Conservation (phyloP, 768 basidiomycete genomes). For the Lactarius trivialis region DNA sequence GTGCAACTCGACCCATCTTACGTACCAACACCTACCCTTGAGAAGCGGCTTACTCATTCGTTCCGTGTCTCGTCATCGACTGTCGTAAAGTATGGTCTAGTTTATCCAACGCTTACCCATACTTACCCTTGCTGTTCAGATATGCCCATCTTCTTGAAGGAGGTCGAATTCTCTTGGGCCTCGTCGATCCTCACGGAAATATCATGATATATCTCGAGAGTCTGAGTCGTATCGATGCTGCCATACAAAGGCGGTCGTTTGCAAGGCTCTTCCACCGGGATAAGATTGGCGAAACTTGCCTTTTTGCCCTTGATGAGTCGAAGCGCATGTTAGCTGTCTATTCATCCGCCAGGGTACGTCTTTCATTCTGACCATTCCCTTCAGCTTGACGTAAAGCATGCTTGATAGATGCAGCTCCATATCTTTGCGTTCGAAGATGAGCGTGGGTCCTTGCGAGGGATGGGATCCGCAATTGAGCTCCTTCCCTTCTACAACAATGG, state of each 20-base stretch:
- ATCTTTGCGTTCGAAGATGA: slow-evolving; percentile 35
- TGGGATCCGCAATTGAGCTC: slow-evolving; percentile 38
- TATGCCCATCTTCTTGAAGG: slow-evolving; percentile 4
- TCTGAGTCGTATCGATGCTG: not conserved
- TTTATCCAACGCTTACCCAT: too few species aligned
- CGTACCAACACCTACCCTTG: not conserved
- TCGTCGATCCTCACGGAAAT: not conserved
- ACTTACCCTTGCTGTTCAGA: not conserved
- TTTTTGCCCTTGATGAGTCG: slow-evolving; percentile 46
- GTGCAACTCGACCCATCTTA: slow-evolving; percentile 3
- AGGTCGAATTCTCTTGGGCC: not conserved
- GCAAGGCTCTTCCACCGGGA: slow-evolving; percentile 32
- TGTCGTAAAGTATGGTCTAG: not conserved
- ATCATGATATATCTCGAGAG: slow-evolving; percentile 7
- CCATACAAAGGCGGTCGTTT: not conserved
- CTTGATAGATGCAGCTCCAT: slow-evolving; percentile 19
- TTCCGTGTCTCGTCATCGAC: not conserved
- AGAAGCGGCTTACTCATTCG: not conserved
- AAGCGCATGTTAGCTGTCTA: slow-evolving; percentile 44
- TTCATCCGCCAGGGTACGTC: slow-evolving; percentile 35
- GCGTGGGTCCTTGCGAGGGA: slow-evolving; percentile 35
- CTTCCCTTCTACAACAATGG: slow-evolving; percentile 35
- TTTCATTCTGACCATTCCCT: not conserved
- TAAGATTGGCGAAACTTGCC: slow-evolving; percentile 39
- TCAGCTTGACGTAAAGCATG: not conserved